Percentiles rank a stretch among this genome's conserved stretches.
These are phyloP conservation scores for Fusarium equiseti DNA, from an alignment of 2,329 filamentous ascomycete genomes.

Conservation along the genomic window DNA sequence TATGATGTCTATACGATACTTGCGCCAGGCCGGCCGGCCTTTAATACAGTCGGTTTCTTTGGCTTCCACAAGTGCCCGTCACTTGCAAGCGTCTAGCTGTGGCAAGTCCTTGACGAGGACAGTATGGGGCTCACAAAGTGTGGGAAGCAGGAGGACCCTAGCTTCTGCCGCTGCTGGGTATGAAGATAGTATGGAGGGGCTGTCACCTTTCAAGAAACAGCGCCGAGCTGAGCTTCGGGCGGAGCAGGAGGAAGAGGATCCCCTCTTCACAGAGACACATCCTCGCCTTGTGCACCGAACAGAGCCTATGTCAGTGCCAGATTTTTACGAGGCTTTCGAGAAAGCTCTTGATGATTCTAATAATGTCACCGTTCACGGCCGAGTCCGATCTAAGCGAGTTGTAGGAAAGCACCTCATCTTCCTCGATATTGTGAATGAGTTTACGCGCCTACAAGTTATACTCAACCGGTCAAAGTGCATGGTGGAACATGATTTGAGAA, in stretches of 20 bases:
- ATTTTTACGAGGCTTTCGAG: conserved; percentile 51
- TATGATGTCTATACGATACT: conserved; percentile 55
- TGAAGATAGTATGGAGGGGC: conserved; percentile 40
- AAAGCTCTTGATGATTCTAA: conserved; percentile 45
- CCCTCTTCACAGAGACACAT: conserved; percentile 53
- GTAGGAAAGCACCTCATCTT: conserved; percentile 86
- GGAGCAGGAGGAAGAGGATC: conserved; percentile 52
- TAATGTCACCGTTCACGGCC: conserved; percentile 64
- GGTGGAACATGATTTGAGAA: conserved; percentile 50
- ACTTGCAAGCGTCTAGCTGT: conserved; percentile 16
- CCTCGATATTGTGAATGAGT: conserved; percentile 81
- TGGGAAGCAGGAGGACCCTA: conserved; percentile 33
- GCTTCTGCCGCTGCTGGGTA: conserved; percentile 40
- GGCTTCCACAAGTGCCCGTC: conserved; percentile 24
- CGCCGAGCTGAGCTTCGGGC: conserved; percentile 50
- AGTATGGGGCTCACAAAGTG: conserved; percentile 11
- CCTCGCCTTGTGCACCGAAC: conserved; percentile 51
- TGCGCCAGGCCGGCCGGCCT: conserved; percentile 53
- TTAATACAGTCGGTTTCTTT: conserved; percentile 36
- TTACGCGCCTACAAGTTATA: conserved; percentile 79
- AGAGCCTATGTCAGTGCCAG: conserved; percentile 50
- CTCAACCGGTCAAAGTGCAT: conserved; percentile 71
- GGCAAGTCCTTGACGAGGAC: conserved; percentile 28
- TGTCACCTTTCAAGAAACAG: conserved; percentile 55
- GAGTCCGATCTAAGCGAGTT: conserved; percentile 77